Evolutionary conservation across 768 basidiomycete species (phyloP), one percentile per base, ranked within the genome.

Genomic region (Serendipita sp.): DNA sequence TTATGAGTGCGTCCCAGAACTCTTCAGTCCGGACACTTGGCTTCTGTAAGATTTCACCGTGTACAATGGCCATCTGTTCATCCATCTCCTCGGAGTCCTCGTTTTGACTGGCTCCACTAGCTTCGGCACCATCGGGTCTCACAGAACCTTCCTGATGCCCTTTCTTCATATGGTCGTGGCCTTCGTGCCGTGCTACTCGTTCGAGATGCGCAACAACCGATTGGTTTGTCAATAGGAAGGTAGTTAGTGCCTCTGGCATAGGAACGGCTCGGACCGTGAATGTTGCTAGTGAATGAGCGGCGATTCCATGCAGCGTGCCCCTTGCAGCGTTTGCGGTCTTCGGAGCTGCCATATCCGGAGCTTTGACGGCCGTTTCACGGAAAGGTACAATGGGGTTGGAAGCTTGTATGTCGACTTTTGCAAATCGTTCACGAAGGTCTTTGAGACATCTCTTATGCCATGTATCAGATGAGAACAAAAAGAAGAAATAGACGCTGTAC

Each of bases 341-440:
- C 0, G 86, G 83, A 2, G 89, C 85, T 0, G 83, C 82, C 91
- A 96, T 95, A 70, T 97, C 95, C 92, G 70, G 71, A 2, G 79
- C 91, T 69, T 83, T 88, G 13, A 95, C 81, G 0, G 91, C 89
- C 0, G 96, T 97, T 74, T 98, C 96, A 45, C 96, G 82, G 78
- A 97, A 99, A 10, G 96, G 96, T 2, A 99, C 96, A 65, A 98
- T 97, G 0, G 94, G 93, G 69, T 92, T 85, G 1, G 94, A 97
- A 1, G 88, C 86, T 69, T 93, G 92, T 35, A 99, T 93, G 54
- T 91, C 91, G 38, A 97, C 84, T 66, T 85, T 82, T 2, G 96
- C 95, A 73, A 97, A 98, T 41, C 96, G 81, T 73, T 98, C 96
- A 24, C 89, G 82, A n/a, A 99, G 77, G 73, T 98, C 96, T 74